These are phyloP conservation scores for Apiospora pterosperma DNA, from an alignment of 2,329 filamentous ascomycete species.

Conservation along the genomic window DNA sequence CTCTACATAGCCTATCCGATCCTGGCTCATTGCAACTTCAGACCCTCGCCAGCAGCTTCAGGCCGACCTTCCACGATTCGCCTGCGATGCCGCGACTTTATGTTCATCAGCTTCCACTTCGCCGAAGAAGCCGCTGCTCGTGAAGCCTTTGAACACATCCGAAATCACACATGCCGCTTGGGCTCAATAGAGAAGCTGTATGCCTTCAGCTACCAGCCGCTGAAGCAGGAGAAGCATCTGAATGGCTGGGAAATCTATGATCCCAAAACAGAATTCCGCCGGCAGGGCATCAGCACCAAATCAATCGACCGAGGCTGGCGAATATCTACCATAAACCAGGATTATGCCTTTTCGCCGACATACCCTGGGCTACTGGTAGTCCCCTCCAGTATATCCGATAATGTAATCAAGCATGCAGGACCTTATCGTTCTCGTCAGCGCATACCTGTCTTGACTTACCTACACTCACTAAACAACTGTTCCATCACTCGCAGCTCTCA, in stretches of 20 bases:
- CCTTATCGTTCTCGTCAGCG: conserved; percentile 84
- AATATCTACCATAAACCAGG: conserved; percentile 82
- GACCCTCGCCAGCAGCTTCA: conserved; percentile 67
- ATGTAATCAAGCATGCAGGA: conserved; percentile 88
- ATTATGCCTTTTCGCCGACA: conserved; percentile 88
- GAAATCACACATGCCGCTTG: conserved; percentile 74
- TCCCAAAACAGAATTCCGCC: conserved; percentile 76
- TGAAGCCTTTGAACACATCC: conserved; percentile 86
- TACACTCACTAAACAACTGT: conserved; percentile 96
- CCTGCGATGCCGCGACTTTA: conserved; percentile 89
- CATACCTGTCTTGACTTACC: conserved; percentile 86
- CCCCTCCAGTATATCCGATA: conserved; percentile 90
- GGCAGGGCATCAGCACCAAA: conserved; percentile 84
- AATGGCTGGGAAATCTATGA: conserved; percentile 86
- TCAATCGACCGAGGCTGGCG: conserved; percentile 80
- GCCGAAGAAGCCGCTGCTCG: conserved; percentile 68
- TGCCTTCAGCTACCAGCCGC: conserved; percentile 81
- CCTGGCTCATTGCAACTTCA: conserved; percentile 75
- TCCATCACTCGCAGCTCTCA: conserved; percentile 95
- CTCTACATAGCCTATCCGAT: conserved; percentile 95
- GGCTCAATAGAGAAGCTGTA: conserved; percentile 85
- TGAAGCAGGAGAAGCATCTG: conserved; percentile 67
- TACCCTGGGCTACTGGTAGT: conserved; percentile 86
- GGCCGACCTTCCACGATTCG: conserved; percentile 78
- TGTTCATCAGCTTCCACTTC: conserved; percentile 89